Evolutionary conservation across 208 protist genomes (phyloP).

Genomic region (Wallacemonas sp.): DNA sequence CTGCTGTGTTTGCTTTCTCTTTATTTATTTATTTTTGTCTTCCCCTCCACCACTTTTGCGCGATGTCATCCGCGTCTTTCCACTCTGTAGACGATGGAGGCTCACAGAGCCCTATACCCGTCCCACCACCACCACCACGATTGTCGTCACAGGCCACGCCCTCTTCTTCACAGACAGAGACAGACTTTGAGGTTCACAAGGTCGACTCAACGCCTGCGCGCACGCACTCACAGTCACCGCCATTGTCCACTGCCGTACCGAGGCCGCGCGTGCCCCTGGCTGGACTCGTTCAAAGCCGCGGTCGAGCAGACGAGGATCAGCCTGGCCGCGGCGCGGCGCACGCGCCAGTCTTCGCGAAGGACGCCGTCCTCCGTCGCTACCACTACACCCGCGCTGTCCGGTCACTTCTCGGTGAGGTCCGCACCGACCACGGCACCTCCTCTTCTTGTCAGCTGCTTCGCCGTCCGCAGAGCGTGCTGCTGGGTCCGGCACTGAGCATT

Average conservation of each 20-base stretch:
- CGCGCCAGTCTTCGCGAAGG: not conserved
- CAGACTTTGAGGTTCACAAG: not conserved
- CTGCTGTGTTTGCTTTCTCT: no score
- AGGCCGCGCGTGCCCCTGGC: not conserved
- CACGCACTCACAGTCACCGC: no score
- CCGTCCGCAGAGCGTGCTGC: no score
- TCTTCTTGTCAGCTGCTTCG: no score
- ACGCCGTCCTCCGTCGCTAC: not conserved
- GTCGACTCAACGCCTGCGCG: no score
- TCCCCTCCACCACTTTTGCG: no score
- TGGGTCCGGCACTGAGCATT: no score
- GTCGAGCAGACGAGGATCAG: constrained; percentile 1
- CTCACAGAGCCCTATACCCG: not conserved
- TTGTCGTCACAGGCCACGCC: no score
- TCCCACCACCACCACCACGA: not conserved
- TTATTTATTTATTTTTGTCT: no score
- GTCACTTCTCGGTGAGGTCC: not conserved
- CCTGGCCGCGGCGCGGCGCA: no score
- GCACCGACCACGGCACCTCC: not conserved
- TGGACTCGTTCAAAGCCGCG: constrained; percentile 6
- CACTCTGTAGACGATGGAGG: no score
- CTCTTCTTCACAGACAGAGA: not conserved
- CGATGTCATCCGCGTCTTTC: no score
- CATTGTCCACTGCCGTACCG: not conserved
- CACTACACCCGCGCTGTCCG: not conserved